phyloP scores from a whole-genome alignment of 1,139 yeast genomes.

The Candida glucosophila region DNA sequence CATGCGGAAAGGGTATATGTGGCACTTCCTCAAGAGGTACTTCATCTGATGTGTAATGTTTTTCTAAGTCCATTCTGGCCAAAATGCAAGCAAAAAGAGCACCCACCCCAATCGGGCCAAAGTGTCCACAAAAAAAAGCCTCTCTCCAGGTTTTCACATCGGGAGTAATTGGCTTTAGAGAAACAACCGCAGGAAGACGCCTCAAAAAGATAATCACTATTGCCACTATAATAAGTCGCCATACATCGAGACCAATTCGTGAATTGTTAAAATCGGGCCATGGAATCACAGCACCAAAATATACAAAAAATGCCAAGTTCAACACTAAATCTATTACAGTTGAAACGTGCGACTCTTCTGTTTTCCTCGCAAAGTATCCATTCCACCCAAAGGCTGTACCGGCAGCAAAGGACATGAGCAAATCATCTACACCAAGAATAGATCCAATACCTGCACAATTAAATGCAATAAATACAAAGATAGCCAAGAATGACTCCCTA shows the following conservation, averaged over 20 bases:
- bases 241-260: conserved; percentile 61
- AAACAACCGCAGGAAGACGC: conserved; percentile 80
- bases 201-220: conserved; percentile 77
- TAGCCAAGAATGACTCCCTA: conserved; percentile 87
- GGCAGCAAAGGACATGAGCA: conserved; percentile 88
- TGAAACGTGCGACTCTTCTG: conserved; percentile 88
- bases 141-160: conserved; percentile 94
- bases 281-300: conserved; percentile 91
- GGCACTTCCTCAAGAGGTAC: conserved; percentile 58
- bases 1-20: conserved; percentile 43
- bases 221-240: conserved; percentile 80
- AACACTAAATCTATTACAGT: conserved; percentile 81
- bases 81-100: conserved; percentile 86
- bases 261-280: conserved; percentile 76
- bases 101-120: conserved; percentile 98
- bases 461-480: conserved; percentile 78
- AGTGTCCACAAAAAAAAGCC: conserved; percentile 92
- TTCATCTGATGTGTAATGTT: conserved; percentile 41
- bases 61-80: conserved; percentile 73
- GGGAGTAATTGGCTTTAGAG: conserved; percentile 76
- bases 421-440: conserved; percentile 85
- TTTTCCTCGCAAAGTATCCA: conserved; percentile 81
- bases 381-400: conserved; percentile 98
- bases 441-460: conserved; percentile 93
- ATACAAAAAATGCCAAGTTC: conserved; percentile 83